A percentile compares a stretch with the other conserved stretches of the same genome.
Evolutionary conservation across 139 green algal species (phyloP).

Genomic region (Chlamydomonas schloesseri): DNA sequence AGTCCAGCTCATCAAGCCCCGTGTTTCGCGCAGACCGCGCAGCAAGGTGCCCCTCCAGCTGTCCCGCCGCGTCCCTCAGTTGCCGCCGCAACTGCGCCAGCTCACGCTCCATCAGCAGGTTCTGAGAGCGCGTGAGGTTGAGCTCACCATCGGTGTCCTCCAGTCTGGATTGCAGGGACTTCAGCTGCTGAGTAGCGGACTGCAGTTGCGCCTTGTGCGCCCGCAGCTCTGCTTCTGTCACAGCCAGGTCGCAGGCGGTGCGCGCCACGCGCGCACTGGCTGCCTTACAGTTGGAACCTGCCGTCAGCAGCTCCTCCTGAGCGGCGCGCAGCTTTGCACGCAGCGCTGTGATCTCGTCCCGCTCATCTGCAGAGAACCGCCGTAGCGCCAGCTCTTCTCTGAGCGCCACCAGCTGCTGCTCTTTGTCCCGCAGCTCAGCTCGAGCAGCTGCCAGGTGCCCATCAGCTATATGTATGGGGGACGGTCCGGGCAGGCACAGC

Average conservation of each 20-base stretch:
- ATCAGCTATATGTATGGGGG: background rate
- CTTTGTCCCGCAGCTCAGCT: slow-evolving; percentile 10
- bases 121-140: slow-evolving; percentile 26
- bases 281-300: slow-evolving; percentile 17
- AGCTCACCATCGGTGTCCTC: slow-evolving; percentile 38
- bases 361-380: background rate
- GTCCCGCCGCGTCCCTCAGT: slow-evolving; percentile 11
- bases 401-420: slow-evolving; percentile 16
- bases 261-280: slow-evolving; percentile 7
- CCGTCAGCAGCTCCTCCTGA: slow-evolving; percentile 28
- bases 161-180: slow-evolving; percentile 22
- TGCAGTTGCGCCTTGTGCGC: slow-evolving; percentile 22
- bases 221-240: slow-evolving; percentile 37
- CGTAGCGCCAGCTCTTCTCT: background rate
- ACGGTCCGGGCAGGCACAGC: too few relatives aligned
- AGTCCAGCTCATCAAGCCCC: background rate
- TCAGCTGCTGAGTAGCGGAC: slow-evolving; percentile 15
- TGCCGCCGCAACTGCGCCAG: slow-evolving; percentile 20
- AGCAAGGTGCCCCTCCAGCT: slow-evolving; percentile 41
- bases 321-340: slow-evolving; percentile 3
- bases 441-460: slow-evolving; percentile 5
- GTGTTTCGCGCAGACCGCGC: background rate
- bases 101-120: slow-evolving; percentile 42
- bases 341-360: background rate
- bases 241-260: slow-evolving; percentile 32